These are phyloP conservation scores for Baorangia bicolor DNA, from an alignment of 768 basidiomycete species.

Conservation along the genomic window DNA sequence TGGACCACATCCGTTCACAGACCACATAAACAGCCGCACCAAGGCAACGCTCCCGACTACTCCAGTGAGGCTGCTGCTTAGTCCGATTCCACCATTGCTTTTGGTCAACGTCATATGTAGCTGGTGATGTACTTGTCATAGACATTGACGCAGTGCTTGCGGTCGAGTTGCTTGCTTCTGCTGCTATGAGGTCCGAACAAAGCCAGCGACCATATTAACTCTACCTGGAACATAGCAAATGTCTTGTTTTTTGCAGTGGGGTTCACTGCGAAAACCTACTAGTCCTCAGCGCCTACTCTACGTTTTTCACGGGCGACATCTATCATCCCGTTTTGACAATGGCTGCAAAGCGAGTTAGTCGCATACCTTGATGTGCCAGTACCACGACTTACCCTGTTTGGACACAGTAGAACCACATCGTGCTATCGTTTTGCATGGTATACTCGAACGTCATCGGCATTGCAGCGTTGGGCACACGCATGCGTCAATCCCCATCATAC, in stretches of 20 bases:
- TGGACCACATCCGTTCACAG: not conserved
- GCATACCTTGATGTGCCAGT: not conserved
- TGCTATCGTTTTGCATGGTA: not conserved
- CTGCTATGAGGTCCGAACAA: not conserved
- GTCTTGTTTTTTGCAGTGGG: not conserved
- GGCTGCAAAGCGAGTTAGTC: not conserved
- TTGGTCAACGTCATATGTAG: not conserved
- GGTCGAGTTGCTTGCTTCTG: not conserved
- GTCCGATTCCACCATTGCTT: not conserved
- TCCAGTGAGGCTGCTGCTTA: not conserved
- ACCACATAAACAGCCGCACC: not conserved
- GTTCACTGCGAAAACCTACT: not conserved
- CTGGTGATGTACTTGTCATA: not conserved
- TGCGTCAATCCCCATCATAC: too few species aligned
- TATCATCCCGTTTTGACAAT: not conserved
- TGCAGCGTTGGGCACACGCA: not conserved
- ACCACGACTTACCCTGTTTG: not conserved
- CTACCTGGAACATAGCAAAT: not conserved
- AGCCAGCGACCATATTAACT: not conserved
- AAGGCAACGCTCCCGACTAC: not conserved
- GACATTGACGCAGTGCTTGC: not conserved
- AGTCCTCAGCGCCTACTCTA: too few species aligned
- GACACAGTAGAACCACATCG: not conserved
- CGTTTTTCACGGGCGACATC: not conserved
- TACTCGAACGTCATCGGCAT: not conserved